Evolutionary conservation across 1,284 basidiomycete species (phyloP), one percentile per base, ranked within the genome.

Genomic region (Ustilago xerochloae): DNA sequence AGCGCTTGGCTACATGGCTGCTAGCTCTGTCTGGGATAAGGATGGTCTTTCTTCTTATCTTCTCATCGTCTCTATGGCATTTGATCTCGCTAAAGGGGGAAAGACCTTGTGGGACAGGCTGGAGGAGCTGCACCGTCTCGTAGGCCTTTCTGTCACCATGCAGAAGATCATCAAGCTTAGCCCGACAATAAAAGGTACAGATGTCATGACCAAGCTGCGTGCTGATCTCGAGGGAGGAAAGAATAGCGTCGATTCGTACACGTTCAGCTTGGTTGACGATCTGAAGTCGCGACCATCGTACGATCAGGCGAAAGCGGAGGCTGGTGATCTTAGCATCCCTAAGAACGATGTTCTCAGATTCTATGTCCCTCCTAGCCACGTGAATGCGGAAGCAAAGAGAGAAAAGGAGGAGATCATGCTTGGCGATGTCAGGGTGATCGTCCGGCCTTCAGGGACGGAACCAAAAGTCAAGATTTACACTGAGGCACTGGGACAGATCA

Each of bases 381-480:
- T 62, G 12, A 48, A 59, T 22, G 36, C 12, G 13, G 39, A 41
- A 16, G 32, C 47, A 4, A 41, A 68, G 41, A 50, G 71, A 4
- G 58, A 69, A 2, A 22, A 63, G 54, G 45, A 77, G 12, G 66
- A 77, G 13, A 75, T 81, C 55, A 71, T 72, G 74, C 68, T 81
- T 4, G 58, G 65, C 20, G 76, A 75, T 30, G 60, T 79, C 1
- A 47, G 79, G n/a, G 70, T 80, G 41, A 79, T 79, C 29, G 76
- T 81, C 20, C 52, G 79, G 15, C 79, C 79, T 0, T 78, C 75
- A 6, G 79, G 79, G 15, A 81, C 79, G 4, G 79, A 81, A 53
- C 74, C 75, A 20, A 79, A 78, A 55, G 77, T 79, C 38, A 81
- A 81, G 67, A 78, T 81, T 50, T 81, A 81, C 64, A 71, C 65